Conservation (phyloP, 306 rosid genomes). For the Cicer arietinum region DNA sequence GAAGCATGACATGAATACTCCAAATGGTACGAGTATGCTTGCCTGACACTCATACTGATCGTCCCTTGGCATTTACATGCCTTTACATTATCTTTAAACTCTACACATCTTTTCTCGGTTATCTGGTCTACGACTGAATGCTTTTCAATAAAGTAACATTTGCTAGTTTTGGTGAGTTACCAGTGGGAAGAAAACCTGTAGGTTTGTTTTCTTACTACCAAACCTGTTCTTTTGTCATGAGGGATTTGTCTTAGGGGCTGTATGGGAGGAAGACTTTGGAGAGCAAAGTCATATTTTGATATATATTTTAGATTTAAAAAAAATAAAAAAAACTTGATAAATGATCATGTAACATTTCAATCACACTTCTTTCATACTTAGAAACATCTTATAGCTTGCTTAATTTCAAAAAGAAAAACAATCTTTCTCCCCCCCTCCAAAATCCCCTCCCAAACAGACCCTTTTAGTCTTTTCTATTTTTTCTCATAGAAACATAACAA, state of each 20-base stretch:
- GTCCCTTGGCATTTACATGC: not conserved
- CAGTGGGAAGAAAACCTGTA: constrained; percentile 22
- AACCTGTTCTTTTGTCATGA: constrained; percentile 15
- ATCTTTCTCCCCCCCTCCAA: too few species aligned
- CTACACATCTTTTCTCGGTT: constrained; percentile 25
- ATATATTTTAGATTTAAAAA: too few species aligned
- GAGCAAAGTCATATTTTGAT: too few species aligned
- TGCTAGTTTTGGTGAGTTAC: constrained; percentile 33
- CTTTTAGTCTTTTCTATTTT: not conserved
- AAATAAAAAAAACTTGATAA: too few species aligned
- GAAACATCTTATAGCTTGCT: too few species aligned
- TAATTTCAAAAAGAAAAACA: too few species aligned
- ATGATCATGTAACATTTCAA: too few species aligned
- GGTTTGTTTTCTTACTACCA: constrained; percentile 22
- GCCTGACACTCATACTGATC: constrained; percentile 16
- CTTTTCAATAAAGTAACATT: constrained; percentile 35
- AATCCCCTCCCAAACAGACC: too few species aligned
- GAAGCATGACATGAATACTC: constrained; percentile 25
- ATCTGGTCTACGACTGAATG: constrained; percentile 34
- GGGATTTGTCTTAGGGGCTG: not conserved
- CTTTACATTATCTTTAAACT: constrained; percentile 35
- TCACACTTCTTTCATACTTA: too few species aligned
- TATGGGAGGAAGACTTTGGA: too few species aligned
- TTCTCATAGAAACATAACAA: constrained; percentile 1
- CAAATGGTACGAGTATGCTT: constrained; percentile 12